Percentiles rank a stretch among this genome's conserved stretches.
phyloP scores from a whole-genome alignment of 1,139 yeast genomes.

The Kodamaea plutei region DNA sequence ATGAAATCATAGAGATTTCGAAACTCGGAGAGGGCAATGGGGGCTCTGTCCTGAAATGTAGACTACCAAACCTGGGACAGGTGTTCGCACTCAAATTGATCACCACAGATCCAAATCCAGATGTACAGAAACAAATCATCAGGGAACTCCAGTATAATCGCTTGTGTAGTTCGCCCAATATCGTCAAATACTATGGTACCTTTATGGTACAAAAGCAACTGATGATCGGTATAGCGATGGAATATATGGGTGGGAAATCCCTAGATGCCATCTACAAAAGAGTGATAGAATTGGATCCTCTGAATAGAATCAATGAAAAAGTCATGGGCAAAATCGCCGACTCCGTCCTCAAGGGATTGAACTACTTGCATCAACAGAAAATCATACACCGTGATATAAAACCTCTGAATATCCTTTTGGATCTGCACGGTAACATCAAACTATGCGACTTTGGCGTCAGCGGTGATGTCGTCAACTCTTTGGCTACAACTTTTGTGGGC shows the following conservation, averaged over 20 bases:
- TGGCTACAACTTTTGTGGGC: constrained; percentile 95
- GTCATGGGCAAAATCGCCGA: constrained; percentile 88
- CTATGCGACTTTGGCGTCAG: constrained; percentile 98
- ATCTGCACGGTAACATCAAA: constrained; percentile 74
- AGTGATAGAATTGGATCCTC: constrained; percentile 52
- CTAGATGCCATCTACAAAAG: constrained; percentile 83
- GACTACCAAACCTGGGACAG: constrained; percentile 37
- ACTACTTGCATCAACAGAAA: constrained; percentile 80
- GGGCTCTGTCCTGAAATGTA: constrained; percentile 83
- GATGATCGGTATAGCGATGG: constrained; percentile 89
- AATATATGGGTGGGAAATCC: constrained; percentile 90
- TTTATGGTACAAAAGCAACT: constrained; percentile 73
- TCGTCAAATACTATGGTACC: constrained; percentile 90
- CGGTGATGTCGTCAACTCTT: constrained; percentile 91
- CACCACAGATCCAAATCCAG: constrained; percentile 73
- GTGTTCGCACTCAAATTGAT: constrained; percentile 87
- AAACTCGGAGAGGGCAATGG: constrained; percentile 92
- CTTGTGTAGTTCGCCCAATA: constrained; percentile 75
- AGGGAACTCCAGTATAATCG: constrained; percentile 87
- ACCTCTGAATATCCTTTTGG: constrained; percentile 85
- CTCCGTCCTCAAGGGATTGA: constrained; percentile 75
- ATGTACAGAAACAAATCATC: constrained; percentile 76
- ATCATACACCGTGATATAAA: constrained; percentile 92
- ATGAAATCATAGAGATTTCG: constrained; percentile 58
- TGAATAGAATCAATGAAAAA: constrained; percentile 87